These are phyloP conservation scores for Capronia americana DNA, from an alignment of 2,329 filamentous ascomycete species.

Conservation along the genomic window DNA sequence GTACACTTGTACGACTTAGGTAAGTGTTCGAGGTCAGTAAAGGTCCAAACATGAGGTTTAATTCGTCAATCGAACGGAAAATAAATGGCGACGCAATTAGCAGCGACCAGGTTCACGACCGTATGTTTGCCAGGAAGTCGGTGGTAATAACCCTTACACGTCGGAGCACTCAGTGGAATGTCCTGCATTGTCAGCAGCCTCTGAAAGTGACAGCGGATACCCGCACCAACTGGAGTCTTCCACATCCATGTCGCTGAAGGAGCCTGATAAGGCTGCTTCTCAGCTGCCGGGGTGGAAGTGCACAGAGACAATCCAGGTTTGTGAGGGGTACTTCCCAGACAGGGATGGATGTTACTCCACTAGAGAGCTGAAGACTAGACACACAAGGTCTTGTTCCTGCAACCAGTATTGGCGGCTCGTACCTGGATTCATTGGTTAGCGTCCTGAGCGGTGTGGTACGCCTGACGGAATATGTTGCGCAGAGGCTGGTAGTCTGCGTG, in stretches of 20 bases:
- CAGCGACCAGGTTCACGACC: not conserved
- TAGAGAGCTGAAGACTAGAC: not conserved
- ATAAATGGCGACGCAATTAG: not conserved
- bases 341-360: not conserved
- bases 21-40: not conserved
- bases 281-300: not conserved
- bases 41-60: not conserved
- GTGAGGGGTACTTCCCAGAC: not conserved
- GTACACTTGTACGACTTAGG: not conserved
- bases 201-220: not conserved
- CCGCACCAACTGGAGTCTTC: not conserved
- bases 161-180: not conserved
- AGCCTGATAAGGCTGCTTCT: not conserved
- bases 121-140: not conserved
- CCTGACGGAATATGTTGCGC: not conserved
- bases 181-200: not conserved
- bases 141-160: not conserved
- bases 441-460: not conserved
- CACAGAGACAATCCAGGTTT: not conserved
- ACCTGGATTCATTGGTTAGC: slow-evolving; percentile 6
- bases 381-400: not conserved
- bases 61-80: not conserved
- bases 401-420: not conserved
- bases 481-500: not conserved
- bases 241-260: no score